A percentile compares a stretch with the other conserved stretches of the same genome.
Conservation (phyloP, 2,329 filamentous ascomycete genomes). For the Camptophora hylomeconis region DNA sequence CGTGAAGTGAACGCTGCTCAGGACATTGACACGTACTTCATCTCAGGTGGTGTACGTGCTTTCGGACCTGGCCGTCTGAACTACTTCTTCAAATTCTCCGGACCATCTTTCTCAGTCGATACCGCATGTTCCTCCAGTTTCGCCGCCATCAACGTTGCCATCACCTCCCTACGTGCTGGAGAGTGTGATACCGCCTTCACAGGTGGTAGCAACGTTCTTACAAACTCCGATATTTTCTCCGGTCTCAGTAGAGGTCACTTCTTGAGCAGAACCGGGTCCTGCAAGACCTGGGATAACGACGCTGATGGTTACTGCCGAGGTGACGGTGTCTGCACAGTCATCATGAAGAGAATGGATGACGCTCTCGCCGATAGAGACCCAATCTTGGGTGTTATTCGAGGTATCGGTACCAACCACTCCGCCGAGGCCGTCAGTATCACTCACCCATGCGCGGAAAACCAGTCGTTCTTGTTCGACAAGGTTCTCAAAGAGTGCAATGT, state of each 20-base stretch:
- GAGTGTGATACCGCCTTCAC: constrained; percentile 73
- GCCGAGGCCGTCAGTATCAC: constrained; percentile 29
- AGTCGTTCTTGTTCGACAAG: constrained; percentile 24
- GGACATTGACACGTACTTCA: constrained; percentile 58
- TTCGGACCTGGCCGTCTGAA: constrained; percentile 54
- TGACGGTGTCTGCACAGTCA: constrained; percentile 59
- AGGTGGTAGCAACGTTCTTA: constrained; percentile 65
- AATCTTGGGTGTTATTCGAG: constrained; percentile 59
- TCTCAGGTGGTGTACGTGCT: constrained; percentile 48
- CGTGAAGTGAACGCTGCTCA: constrained; percentile 61
- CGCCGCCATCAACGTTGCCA: constrained; percentile 58
- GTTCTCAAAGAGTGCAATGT: constrained; percentile 25
- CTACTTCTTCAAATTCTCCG: constrained; percentile 66
- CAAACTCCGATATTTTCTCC: constrained; percentile 68
- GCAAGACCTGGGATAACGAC: constrained; percentile 67
- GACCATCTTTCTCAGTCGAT: constrained; percentile 59
- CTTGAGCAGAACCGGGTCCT: constrained; percentile 61
- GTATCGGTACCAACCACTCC: constrained; percentile 67
- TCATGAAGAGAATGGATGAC: constrained; percentile 70
- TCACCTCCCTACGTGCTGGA: constrained; percentile 58
- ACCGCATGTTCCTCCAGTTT: constrained; percentile 69
- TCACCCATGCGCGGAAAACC: constrained; percentile 27
- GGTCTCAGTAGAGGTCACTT: constrained; percentile 66
- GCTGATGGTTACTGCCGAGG: constrained; percentile 76
- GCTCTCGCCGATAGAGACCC: constrained; percentile 60